Evolutionary conservation across 805 yeast species (phyloP).

Genomic region (Spathaspora arborariae): DNA sequence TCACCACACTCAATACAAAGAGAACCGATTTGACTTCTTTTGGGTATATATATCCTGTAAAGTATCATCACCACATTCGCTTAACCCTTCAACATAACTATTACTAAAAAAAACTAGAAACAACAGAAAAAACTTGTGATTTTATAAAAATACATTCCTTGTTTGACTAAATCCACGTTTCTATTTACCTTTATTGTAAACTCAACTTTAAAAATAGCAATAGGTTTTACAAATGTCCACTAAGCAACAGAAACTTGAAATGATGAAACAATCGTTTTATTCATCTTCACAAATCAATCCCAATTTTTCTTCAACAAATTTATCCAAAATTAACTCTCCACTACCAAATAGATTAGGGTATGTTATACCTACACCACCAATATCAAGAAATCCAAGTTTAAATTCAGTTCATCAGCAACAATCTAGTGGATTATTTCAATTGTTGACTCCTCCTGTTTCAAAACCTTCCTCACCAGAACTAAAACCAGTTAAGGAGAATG

Average conservation of each 20-base stretch:
- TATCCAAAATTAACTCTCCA: conserved; percentile 15
- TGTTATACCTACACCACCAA: conserved; percentile 5
- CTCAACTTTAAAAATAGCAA: no score
- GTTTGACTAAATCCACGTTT: no score
- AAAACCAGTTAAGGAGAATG: not conserved
- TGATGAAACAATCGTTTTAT: conserved; percentile 2
- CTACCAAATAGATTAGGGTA: not conserved
- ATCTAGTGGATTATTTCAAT: not conserved
- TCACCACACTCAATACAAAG: no score
- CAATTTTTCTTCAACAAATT: conserved; percentile 32
- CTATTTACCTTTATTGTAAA: no score
- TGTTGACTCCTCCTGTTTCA: conserved; percentile 5
- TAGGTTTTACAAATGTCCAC: no score
- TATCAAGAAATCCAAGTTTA: conserved; percentile 3
- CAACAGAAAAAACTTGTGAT: no score
- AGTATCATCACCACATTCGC: no score
- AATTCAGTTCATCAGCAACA: conserved; percentile 1
- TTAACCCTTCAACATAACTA: no score
- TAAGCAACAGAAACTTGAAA: not conserved
- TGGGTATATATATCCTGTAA: no score
- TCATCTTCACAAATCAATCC: conserved; percentile 25
- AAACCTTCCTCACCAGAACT: conserved; percentile 9
- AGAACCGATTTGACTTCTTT: no score
- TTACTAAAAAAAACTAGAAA: no score
- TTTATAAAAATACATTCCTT: no score